A percentile compares a stretch with the other conserved stretches of the same genome.
These are phyloP conservation scores for Aspergillus sp. DNA, from an alignment of 2,329 filamentous ascomycete species.

Conservation along the genomic window DNA sequence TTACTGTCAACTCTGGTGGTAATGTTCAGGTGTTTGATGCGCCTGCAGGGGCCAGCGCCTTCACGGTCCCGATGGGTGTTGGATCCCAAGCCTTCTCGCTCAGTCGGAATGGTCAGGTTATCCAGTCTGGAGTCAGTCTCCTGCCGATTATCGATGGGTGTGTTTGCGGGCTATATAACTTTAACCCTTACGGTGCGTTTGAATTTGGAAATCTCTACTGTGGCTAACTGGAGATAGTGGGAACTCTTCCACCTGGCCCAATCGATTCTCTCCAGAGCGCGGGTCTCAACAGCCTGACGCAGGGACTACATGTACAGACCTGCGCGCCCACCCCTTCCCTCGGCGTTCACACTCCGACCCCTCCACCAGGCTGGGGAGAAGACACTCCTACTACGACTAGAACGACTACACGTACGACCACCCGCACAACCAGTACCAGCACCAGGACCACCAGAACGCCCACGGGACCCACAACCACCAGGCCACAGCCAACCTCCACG, in stretches of 20 bases:
- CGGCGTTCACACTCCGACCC: constrained; percentile 5
- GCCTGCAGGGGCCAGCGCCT: constrained; percentile 52
- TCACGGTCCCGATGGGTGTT: constrained; percentile 53
- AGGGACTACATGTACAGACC: constrained; percentile 27
- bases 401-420: background rate
- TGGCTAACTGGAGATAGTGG: constrained; percentile 23
- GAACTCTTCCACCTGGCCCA: constrained; percentile 27
- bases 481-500: background rate
- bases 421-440: background rate
- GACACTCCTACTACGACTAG: background rate
- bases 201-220: no score
- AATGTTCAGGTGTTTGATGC: constrained; percentile 52
- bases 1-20: constrained; percentile 54
- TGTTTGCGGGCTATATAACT: constrained; percentile 59
- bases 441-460: background rate
- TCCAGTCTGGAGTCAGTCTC: constrained; percentile 53
- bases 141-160: constrained; percentile 57
- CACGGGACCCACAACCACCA: background rate
- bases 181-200: constrained; percentile 63
- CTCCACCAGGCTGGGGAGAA: constrained; percentile 8
- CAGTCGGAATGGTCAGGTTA: constrained; percentile 43
- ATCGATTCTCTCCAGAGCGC: constrained; percentile 26
- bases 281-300: constrained; percentile 26
- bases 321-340: constrained; percentile 31
- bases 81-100: constrained; percentile 56